Base-by-base conservation (phyloP, 306 rosid genomes). In the Neltuma alba region DNA sequence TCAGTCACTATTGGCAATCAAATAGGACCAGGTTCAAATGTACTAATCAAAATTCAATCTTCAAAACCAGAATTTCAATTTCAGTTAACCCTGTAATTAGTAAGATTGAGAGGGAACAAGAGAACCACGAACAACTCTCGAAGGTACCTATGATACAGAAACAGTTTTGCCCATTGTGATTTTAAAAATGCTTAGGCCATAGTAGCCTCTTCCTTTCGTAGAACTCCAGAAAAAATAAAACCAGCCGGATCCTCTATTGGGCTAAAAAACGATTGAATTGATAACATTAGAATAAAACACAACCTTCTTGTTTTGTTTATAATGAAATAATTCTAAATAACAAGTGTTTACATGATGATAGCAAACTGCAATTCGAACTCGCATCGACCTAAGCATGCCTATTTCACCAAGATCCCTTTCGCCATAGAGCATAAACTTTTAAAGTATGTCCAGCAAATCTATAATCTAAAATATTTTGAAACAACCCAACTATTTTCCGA, bases 1-100 rank as follows among this genome's bases (percentile, higher is more conserved):
- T 86, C 58, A 44, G 14, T 47, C 47, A 61, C 37, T 25, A 73
- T 9, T 48, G 69, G 75, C 74, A 76, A 79, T 48, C 50, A 86
- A 63, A 61, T 12, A 75, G 44, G 42, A 42, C 71, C 67, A 76
- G 16, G 7, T 65, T 66, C 18, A 57, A 64, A 80, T 52, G 15
- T 55, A 20, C 21, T 61, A 12, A 69, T 54, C 79, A 70, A 30
- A 80, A 62, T n/a, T 41, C 28, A 77, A 38, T 68, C 37, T 82
- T 27, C 11, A 33, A 40, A 60, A 58, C 57, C 72, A 80, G 52
- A 72, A 54, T 5, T 33, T 21, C 36, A 77, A 36, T 52, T 5
- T 21, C 63, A 77, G 38, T 38, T 20, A 47, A 76, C 74, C 21
- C 21, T 48, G n/a, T 3, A 48, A 14, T 5, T 48, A 48, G 21